Evolutionary conservation across 495 filamentous ascomycete genomes (phyloP), one percentile per base, ranked within the genome.

Genomic region (Penicillium malachiteum): DNA sequence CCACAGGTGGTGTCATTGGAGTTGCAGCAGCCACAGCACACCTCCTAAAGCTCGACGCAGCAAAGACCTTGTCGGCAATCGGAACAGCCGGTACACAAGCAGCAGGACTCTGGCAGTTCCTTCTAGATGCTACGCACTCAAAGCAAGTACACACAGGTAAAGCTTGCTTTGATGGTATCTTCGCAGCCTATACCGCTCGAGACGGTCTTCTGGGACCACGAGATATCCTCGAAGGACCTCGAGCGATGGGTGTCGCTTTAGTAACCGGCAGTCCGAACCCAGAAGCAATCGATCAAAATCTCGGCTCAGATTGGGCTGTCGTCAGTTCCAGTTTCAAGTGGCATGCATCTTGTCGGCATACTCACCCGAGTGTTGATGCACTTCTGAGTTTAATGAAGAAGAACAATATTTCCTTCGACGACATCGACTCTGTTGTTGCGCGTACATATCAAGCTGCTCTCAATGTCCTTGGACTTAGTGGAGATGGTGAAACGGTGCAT

Each of bases 121-220:
- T 73, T 10, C 54, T 71, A 11, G 70, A 73, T 48, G 70, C 70
- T 12, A 62, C 66, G 0, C 70, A 73, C 35, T 73, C 70, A 21
- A 73, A 73, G 38, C 70, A 73, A 60, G 70, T 73, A 0, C 70
- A 73, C 47, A 73, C 70, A 0, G 70, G 57, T 0, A 71, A 71
- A 18, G 68, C 70, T 2, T 73, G 70, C 37, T 71, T 70, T 18
- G 70, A 69, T 14, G 70, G 70, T 6, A 70, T 73, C 2, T 73
- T 73, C 48, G 66, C 70, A 1, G 70, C 70, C 3, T 73, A 73
- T 17, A 55, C 64, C 12, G 59, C 68, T 14, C 59, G 57, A 11
- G 59, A 64, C 12, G 64, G 64, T 0, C 66, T 73, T 10, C 57
- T 73, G 7, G 70, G 70, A 1, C 60, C 70, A 9, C 57, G 53